phyloP scores from a whole-genome alignment of 2,329 filamentous ascomycete species.

The Arthroderma sp. region DNA sequence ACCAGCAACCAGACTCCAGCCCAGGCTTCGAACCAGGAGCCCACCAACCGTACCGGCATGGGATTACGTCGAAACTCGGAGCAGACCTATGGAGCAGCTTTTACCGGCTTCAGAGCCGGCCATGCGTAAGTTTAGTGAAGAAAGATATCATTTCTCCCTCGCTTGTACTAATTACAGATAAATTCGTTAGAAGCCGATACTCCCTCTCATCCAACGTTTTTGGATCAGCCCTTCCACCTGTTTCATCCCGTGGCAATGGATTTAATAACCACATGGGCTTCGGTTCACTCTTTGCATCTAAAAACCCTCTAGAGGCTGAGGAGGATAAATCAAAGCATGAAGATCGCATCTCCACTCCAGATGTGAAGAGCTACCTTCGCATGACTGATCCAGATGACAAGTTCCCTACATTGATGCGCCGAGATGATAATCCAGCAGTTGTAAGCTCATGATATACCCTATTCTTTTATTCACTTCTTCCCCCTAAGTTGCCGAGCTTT shows the following conservation, averaged over 20 bases:
- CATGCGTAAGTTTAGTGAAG: slow-evolving; percentile 58
- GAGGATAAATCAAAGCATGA: slow-evolving; percentile 48
- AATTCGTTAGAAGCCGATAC: slow-evolving; percentile 54
- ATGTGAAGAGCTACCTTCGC: slow-evolving; percentile 57
- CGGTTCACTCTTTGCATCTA: slow-evolving; percentile 72
- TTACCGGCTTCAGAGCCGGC: slow-evolving; percentile 55
- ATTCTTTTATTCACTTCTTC: not conserved
- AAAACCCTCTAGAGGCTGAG: slow-evolving; percentile 77
- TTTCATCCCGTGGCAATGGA: slow-evolving; percentile 20
- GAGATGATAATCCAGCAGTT: slow-evolving; percentile 42
- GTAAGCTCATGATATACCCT: slow-evolving; percentile 33
- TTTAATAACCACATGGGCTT: slow-evolving; percentile 38
- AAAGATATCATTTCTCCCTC: not conserved
- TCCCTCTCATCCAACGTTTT: slow-evolving; percentile 60
- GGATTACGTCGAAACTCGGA: slow-evolving; percentile 80
- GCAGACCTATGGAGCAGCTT: slow-evolving; percentile 61
- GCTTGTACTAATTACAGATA: not conserved
- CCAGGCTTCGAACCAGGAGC: slow-evolving; percentile 50
- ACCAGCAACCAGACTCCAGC: slow-evolving; percentile 42
- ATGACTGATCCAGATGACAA: slow-evolving; percentile 66
- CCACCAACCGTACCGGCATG: slow-evolving; percentile 58
- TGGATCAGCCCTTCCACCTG: slow-evolving; percentile 24
- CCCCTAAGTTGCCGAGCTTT: not conserved
- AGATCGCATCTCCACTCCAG: slow-evolving; percentile 46
- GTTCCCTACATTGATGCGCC: slow-evolving; percentile 56